Percentiles rank a stretch among this genome's conserved stretches.
Conservation (phyloP, 495 filamentous ascomycete species). For the Trichoderma asperelloides region DNA sequence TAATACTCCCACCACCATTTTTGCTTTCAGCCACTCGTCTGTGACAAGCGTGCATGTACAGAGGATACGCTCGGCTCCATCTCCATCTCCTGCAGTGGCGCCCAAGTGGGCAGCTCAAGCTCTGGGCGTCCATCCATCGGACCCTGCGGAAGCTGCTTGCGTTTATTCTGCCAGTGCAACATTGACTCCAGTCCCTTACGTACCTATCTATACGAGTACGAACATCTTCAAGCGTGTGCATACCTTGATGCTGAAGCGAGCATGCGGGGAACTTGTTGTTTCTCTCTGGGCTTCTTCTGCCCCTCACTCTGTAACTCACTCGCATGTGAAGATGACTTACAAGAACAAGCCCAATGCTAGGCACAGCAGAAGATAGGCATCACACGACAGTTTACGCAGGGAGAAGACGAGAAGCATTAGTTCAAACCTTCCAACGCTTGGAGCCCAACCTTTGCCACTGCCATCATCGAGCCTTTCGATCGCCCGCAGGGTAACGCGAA, state of each 20-base stretch:
- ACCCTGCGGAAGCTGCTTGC: neutral
- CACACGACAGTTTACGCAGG: neutral
- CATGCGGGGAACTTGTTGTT: neutral
- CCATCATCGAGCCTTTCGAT: neutral
- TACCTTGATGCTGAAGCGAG: neutral
- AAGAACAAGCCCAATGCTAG: neutral
- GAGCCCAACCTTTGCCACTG: neutral
- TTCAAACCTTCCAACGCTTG: neutral
- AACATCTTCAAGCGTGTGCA: neutral
- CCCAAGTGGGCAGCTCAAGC: neutral
- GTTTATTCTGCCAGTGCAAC: neutral
- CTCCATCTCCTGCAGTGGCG: conserved; percentile 1
- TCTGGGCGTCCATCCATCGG: neutral
- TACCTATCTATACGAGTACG: neutral
- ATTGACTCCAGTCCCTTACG: neutral
- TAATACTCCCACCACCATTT: too few relatives aligned
- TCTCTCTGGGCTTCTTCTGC: neutral
- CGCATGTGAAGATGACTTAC: neutral
- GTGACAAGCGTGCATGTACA: too few relatives aligned
- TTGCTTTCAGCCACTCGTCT: too few relatives aligned
- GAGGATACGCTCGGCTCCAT: neutral
- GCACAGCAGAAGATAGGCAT: neutral
- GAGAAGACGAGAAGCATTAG: neutral
- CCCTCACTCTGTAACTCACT: neutral
- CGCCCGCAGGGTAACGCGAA: neutral